phyloP scores from a whole-genome alignment of 2,329 filamentous ascomycete genomes.

The Chaetomium olivaceum region DNA sequence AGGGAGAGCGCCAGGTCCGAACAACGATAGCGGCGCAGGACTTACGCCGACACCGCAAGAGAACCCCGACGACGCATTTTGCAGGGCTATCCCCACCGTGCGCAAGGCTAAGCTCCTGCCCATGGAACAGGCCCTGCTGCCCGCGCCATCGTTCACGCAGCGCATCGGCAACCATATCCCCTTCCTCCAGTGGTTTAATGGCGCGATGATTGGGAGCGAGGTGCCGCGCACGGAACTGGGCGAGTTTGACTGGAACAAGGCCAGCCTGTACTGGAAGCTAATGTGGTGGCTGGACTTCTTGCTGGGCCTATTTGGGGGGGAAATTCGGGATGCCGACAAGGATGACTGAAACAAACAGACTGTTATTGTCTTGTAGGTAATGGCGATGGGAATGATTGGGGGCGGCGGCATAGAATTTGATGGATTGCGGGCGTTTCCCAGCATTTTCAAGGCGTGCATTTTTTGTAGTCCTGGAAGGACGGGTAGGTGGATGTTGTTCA shows the following conservation, averaged over 20 bases:
- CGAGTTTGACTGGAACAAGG: constrained; percentile 73
- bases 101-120: constrained; percentile 65
- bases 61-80: constrained; percentile 47
- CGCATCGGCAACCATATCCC: constrained; percentile 66
- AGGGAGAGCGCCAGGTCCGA: constrained; percentile 27
- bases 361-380: constrained; percentile 4
- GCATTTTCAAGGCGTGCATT: constrained; percentile 12
- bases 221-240: constrained; percentile 72
- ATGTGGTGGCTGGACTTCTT: constrained; percentile 63
- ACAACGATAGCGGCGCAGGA: constrained; percentile 30
- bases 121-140: constrained; percentile 69
- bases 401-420: not conserved
- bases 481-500: not conserved
- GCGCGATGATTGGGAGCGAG: constrained; percentile 71
- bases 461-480: not conserved
- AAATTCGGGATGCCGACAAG: constrained; percentile 59
- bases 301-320: constrained; percentile 60
- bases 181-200: constrained; percentile 71
- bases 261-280: constrained; percentile 67
- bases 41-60: constrained; percentile 22
- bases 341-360: constrained; percentile 48
- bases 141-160: constrained; percentile 65
- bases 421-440: constrained; percentile 2
- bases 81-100: constrained; percentile 66
- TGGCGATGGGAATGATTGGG: constrained; percentile 4